Evolutionary conservation across 2,329 filamentous ascomycete genomes (phyloP), one percentile per base, ranked within the genome.

Genomic region (Clarireedia paspali): DNA sequence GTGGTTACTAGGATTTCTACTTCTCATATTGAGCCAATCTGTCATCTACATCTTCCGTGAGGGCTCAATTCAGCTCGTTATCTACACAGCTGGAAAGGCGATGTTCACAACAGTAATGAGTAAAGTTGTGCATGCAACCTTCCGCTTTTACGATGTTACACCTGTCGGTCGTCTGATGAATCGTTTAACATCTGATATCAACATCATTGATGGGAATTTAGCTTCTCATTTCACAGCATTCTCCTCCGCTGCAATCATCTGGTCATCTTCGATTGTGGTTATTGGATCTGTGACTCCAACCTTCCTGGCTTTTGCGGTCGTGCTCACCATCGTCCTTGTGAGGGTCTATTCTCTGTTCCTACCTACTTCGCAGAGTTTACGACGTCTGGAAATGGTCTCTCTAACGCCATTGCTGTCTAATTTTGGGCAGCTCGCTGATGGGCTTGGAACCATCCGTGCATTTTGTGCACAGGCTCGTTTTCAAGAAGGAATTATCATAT

Each of bases 131-230:
- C 81, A 84, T 64, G 88, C 91, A 0, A 91, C 86, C 0, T 95
- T 96, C 72, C 83, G 90, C 1, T 96, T 91, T 70, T 94, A 95
- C 72, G 91, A 96, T 67, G 83, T 89, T 15, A 96, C 91, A 0
- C 91, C 91, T 0, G 85, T 95, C 0, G 91, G 91, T 0, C 83
- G 91, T 47, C 75, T 96, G 59, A 96, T 96, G 88, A 96, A 96
- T 69, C 82, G 91, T 6, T 77, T 96, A 58, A 95, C 91, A 0
- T 89, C 89, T 1, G 91, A 96, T 65, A 94, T 96, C 72, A 88
- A 88, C 27, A 91, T 89, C 50, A 81, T 96, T 0, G 91, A 96
- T 66, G 91, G 91, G 0, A 86, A 88, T n/a, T 88, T 96, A 64
- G 87, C 88, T 48, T 73, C 77, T 9, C 84, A 89, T 12, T 82